phyloP scores from a whole-genome alignment of 495 filamentous ascomycete species.

The Tuber borchii region DNA sequence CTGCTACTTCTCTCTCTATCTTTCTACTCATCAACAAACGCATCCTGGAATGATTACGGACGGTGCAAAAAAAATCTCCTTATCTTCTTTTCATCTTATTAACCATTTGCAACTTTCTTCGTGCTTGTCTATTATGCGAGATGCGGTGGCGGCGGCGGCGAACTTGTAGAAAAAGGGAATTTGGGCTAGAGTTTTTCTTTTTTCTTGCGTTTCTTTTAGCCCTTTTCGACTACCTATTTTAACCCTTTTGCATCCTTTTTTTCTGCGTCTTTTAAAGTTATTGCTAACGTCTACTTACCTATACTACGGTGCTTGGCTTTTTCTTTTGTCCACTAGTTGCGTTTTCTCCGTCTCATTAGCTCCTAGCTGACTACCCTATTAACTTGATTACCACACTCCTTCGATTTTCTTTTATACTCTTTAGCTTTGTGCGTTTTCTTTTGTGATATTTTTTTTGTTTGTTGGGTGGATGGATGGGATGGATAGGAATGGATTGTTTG shows the following conservation, averaged over 20 bases:
- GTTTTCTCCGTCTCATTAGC: neutral
- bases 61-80: neutral
- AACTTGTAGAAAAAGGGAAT: constrained; percentile 1
- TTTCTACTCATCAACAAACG: constrained; percentile 6
- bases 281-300: neutral
- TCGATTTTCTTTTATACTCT: constrained; percentile 12
- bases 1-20: constrained; percentile 10
- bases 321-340: constrained; percentile 2
- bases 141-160: neutral
- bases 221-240: constrained; percentile 13
- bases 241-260: neutral
- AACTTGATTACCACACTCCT: neutral
- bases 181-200: constrained; percentile 12
- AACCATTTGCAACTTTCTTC: constrained; percentile 5
- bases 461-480: constrained; percentile 4
- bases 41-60: constrained; percentile 6
- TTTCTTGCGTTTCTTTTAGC: constrained; percentile 13
- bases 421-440: constrained; percentile 7
- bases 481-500: constrained; percentile 11
- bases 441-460: neutral
- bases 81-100: constrained; percentile 10
- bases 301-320: neutral
- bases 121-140: constrained; percentile 3
- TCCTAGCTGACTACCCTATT: constrained; percentile 1
- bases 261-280: constrained; percentile 1